Evolutionary conservation across 2,329 filamentous ascomycete genomes (phyloP).

Genomic region (Paecilomyces sp.): DNA sequence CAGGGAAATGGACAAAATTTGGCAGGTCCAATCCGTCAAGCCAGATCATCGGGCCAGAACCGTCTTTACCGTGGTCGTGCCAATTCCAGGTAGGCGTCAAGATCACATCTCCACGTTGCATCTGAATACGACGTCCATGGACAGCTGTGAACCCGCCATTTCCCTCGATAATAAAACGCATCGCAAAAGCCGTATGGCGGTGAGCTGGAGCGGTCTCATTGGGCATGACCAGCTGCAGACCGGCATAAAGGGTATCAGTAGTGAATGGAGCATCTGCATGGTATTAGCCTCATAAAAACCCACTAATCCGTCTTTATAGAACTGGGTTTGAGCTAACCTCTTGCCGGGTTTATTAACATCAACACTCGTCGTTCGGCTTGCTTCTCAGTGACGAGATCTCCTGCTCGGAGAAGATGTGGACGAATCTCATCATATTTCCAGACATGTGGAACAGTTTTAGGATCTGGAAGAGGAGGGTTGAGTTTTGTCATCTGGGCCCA

Average conservation of each 20-base stretch:
- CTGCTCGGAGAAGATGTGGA: slow-evolving; percentile 28
- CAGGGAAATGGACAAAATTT: slow-evolving; percentile 39
- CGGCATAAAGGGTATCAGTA: slow-evolving; percentile 49
- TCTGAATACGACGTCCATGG: slow-evolving; percentile 43
- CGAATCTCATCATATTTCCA: slow-evolving; percentile 31
- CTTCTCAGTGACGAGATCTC: slow-evolving; percentile 28
- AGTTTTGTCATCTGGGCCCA: slow-evolving; percentile 45
- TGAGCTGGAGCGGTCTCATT: slow-evolving; percentile 48
- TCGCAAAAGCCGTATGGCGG: slow-evolving; percentile 47
- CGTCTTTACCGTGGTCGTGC: slow-evolving; percentile 53
- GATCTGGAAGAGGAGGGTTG: slow-evolving; percentile 43
- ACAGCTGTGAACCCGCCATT: slow-evolving; percentile 50
- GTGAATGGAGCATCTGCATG: slow-evolving; percentile 42
- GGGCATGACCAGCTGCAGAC: slow-evolving; percentile 48
- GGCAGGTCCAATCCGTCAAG: slow-evolving; percentile 49
- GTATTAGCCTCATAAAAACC: background rate
- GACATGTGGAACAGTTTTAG: slow-evolving; percentile 30
- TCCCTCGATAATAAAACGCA: slow-evolving; percentile 45
- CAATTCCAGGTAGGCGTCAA: slow-evolving; percentile 51
- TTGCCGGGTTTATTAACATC: slow-evolving; percentile 34
- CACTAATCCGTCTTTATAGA: background rate
- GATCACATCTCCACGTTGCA: slow-evolving; percentile 46
- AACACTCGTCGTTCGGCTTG: slow-evolving; percentile 33
- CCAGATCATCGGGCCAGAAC: slow-evolving; percentile 46
- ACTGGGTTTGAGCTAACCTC: slow-evolving; percentile 12